Evolutionary conservation across 257 asterid genomes (phyloP), one percentile per base, ranked within the genome.

Genomic region (Solanum ossicruentum): DNA sequence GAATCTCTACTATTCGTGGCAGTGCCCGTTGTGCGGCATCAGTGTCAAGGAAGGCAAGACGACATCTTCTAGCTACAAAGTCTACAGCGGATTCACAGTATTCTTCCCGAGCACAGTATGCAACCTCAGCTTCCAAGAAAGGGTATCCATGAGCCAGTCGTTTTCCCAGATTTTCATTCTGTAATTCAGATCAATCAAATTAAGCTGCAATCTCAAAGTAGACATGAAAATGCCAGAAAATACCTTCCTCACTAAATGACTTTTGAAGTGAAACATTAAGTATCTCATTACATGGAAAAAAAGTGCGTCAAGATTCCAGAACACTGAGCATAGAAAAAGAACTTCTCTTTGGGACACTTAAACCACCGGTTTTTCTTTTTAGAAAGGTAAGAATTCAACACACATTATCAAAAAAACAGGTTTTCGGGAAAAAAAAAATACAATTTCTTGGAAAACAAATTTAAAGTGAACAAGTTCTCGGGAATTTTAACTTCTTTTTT

Each of bases 141-240:
- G 99, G 99, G 89, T 97, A 94, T 86, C 99, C 98, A 83, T 97
- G 99, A 65, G 99, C 99, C 81, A 97, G 92, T 58, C 99, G 89
- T 87, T 95, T 97, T 12, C 99, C 99, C 88, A 97, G 87, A 90
- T 95, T 93, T 90, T 97, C 99, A 69, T 94, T 92, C 99, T 95
- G 86, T 75, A 86, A 52, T 84, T 52, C 21, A 69, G 56, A 60
- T 80, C 16, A 13, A 86, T 21, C 21, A 10, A 26, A 54, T 28
- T 28, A 75, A 11, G n/a, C 26, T 12, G 12, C 11, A 49, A 65
- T 39, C 39, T 49, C 61, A 12, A 13, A 21, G 28, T 52, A 28
- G 66, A 28, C 65, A 52, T 16, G 66, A 52, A 77, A 78, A 52
- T 78, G 49, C 65, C 83, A 52, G 66, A 78, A 52, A 78, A 78